Percentiles rank a stretch among this genome's conserved stretches.
Evolutionary conservation across 1,284 basidiomycete species (phyloP).

Genomic region (Naganishia liquefaciens): DNA sequence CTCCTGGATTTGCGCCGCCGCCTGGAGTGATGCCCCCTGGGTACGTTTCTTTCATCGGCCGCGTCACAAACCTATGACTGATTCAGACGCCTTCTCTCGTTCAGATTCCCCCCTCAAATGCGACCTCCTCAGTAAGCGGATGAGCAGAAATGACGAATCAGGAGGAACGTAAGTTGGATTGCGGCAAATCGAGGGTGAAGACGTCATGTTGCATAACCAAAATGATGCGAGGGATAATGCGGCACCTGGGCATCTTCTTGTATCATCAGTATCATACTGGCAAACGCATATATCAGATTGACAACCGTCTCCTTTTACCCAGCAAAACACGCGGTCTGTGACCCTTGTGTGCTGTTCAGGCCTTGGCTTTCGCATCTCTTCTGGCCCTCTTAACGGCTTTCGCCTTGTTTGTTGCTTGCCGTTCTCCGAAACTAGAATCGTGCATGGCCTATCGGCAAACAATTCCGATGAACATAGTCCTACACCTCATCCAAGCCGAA

Average conservation of each 20-base stretch:
- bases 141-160: not conserved
- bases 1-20: constrained; percentile 60
- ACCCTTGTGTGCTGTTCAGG: not conserved
- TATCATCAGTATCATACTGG: constrained; percentile 25
- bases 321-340: too few relatives aligned
- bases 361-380: constrained; percentile 40
- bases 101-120: constrained; percentile 39
- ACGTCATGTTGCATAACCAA: constrained; percentile 4
- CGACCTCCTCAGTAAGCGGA: constrained; percentile 24
- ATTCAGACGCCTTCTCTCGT: not conserved
- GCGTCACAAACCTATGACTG: too few relatives aligned
- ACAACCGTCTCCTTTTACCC: too few relatives aligned
- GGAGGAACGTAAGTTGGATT: not conserved
- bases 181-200: not conserved
- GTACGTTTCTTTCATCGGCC: constrained; percentile 57
- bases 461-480: not conserved
- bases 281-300: constrained; percentile 7
- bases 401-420: constrained; percentile 61
- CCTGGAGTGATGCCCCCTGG: constrained; percentile 80
- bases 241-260: constrained; percentile 8
- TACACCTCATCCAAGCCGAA: not conserved
- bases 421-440: constrained; percentile 84
- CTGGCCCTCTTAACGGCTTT: constrained; percentile 51
- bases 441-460: constrained; percentile 70
- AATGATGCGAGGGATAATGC: constrained; percentile 16